phyloP scores from a whole-genome alignment of 2,329 filamentous ascomycete species.

The Davidsoniella virescens region DNA sequence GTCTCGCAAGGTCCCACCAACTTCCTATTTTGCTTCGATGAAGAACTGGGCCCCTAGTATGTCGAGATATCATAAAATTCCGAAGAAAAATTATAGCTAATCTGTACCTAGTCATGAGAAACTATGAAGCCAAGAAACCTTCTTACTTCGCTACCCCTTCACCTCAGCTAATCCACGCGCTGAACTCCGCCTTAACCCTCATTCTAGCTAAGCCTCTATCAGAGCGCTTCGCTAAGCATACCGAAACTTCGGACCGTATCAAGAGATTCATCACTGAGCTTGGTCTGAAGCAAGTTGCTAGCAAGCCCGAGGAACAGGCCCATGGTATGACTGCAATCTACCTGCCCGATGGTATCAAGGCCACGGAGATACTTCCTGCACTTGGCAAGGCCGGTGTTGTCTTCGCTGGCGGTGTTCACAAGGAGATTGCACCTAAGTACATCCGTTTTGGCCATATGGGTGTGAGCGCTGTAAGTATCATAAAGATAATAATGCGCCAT shows the following conservation, averaged over 20 bases:
- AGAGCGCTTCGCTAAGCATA: constrained; percentile 71
- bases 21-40: constrained; percentile 88
- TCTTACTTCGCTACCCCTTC: constrained; percentile 97
- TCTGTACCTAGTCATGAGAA: constrained; percentile 63
- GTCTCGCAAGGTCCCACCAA: constrained; percentile 62
- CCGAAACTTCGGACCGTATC: constrained; percentile 62
- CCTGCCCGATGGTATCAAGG: constrained; percentile 67
- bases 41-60: constrained; percentile 91
- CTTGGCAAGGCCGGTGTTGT: constrained; percentile 76
- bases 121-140: constrained; percentile 94
- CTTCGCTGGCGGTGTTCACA: constrained; percentile 90
- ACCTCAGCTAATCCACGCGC: constrained; percentile 80
- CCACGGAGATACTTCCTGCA: constrained; percentile 70
- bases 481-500: not conserved
- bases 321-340: constrained; percentile 98
- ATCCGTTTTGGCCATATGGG: constrained; percentile 97
- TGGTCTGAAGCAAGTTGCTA: constrained; percentile 73
- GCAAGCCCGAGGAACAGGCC: constrained; percentile 77
- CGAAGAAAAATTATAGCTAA: constrained; percentile 1
- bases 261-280: constrained; percentile 70
- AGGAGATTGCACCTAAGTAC: constrained; percentile 85
- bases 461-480: constrained; percentile 55
- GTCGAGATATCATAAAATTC: constrained; percentile 17
- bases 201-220: constrained; percentile 67
- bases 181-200: constrained; percentile 76